Percentiles rank a stretch among this genome's conserved stretches.
phyloP scores from a whole-genome alignment of 2,329 filamentous ascomycete genomes.

The Ophiocordyceps camponoti-leonardi region DNA sequence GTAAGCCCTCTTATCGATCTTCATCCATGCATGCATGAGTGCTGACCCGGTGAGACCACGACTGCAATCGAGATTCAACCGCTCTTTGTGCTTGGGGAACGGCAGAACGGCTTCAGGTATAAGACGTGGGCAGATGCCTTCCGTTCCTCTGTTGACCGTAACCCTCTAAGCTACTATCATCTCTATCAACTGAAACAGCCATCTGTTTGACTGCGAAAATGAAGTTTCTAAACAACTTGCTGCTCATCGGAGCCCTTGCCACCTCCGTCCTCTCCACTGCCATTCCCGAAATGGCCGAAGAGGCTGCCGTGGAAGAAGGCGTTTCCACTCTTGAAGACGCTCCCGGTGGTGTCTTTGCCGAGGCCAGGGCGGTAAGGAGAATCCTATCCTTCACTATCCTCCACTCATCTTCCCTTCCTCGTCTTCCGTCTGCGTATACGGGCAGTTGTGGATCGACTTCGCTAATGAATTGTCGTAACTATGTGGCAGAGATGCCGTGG shows the following conservation, averaged over 20 bases:
- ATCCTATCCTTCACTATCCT: neutral
- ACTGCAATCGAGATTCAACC: neutral
- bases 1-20: neutral
- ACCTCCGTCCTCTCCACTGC: neutral
- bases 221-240: neutral
- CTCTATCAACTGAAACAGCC: neutral
- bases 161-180: neutral
- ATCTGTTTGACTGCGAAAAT: neutral
- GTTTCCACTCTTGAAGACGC: neutral
- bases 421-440: too few relatives aligned
- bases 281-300: neutral
- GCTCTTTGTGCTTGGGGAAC: too few relatives aligned
- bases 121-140: neutral
- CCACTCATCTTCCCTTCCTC: too few relatives aligned
- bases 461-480: too few relatives aligned
- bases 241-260: neutral
- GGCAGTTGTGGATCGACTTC: too few relatives aligned
- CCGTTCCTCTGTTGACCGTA: neutral
- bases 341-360: neutral
- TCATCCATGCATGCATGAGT: neutral
- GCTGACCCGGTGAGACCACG: neutral
- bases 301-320: neutral
- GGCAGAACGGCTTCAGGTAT: too few relatives aligned
- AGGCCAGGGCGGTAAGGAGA: neutral
- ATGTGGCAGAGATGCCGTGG: neutral